Percentiles rank a stretch among this genome's conserved stretches.
phyloP scores from a whole-genome alignment of 2,329 filamentous ascomycete genomes.

The Colletotrichum spinosum region DNA sequence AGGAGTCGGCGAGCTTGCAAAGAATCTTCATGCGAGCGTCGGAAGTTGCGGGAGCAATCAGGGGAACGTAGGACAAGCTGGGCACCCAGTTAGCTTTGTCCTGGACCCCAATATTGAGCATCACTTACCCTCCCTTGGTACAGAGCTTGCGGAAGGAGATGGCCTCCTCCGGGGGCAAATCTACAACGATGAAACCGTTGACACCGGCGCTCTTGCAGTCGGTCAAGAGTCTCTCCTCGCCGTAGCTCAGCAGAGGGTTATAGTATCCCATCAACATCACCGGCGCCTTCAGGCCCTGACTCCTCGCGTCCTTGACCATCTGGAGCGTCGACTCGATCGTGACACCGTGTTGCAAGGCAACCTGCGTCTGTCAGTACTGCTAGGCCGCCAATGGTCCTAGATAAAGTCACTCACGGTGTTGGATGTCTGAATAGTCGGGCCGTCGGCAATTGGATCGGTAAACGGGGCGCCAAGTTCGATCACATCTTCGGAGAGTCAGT shows the following conservation, averaged over 20 bases:
- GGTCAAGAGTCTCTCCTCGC: constrained; percentile 87
- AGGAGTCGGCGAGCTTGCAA: constrained; percentile 96
- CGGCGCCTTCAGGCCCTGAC: constrained; percentile 81
- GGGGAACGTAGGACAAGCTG: constrained; percentile 92
- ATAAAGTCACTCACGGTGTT: constrained; percentile 75
- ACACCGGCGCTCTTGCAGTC: constrained; percentile 88
- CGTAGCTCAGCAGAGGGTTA: constrained; percentile 94
- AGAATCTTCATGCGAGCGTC: constrained; percentile 94
- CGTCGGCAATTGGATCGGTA: constrained; percentile 97
- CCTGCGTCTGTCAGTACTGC: constrained; percentile 41
- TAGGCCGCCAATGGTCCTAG: constrained; percentile 12
- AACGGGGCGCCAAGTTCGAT: constrained; percentile 97
- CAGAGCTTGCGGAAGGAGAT: constrained; percentile 90
- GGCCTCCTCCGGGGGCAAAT: constrained; percentile 95
- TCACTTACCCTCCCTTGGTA: constrained; percentile 73
- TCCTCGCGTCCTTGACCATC: constrained; percentile 85
- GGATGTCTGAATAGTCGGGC: constrained; percentile 94
- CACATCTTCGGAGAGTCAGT: constrained; percentile 69
- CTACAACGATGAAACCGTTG: constrained; percentile 97
- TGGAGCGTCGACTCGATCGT: constrained; percentile 82
- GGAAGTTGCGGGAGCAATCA: constrained; percentile 94
- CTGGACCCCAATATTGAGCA: constrained; percentile 43
- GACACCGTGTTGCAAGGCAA: constrained; percentile 89
- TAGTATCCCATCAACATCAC: constrained; percentile 99
- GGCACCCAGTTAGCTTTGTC: constrained; percentile 5